Base-by-base conservation (phyloP, 2,329 filamentous ascomycete genomes). In the Pseudogymnoascus sp. region DNA sequence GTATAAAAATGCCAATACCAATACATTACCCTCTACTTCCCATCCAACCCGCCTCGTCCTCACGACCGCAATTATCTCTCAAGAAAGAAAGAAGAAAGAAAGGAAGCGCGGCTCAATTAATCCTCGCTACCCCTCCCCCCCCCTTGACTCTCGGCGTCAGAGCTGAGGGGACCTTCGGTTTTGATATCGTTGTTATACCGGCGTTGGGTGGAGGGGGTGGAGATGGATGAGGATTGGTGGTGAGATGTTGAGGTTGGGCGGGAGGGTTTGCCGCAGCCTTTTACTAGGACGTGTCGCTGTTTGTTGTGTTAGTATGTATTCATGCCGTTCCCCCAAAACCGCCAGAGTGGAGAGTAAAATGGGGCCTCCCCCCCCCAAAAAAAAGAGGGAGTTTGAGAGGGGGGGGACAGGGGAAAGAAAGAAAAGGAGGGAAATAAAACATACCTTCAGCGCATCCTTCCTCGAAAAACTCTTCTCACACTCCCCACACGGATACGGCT, bases 391-490 rank as follows among this genome's bases (percentile, higher is more conserved):
- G n/a, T n/a, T n/a, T n/a, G n/a, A n/a, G n/a, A n/a, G n/a, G n/a
- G n/a, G n/a, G n/a, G n/a, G n/a, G n/a, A n/a, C n/a, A n/a, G n/a
- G n/a, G n/a, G n/a, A n/a, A n/a, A n/a, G n/a, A n/a, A n/a, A n/a
- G n/a, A n/a, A n/a, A 23, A 10, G 29, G 29, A 6, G 29, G 29
- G 6, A 8, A 31, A 31, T 7, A 68, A 63, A 69, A 78, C 85
- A 71, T 79, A 97, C 95, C 90, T 97, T 97, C 31, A 99, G 80
- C 8, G 95, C 95, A 76, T 97, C 95, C 74, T 97, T 97, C 65
- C 95, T 83, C 2, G 93, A 97, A 72, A 99, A 99, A 73, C 90
- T 95, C 83, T 97, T 97, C 66, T 96, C 92, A 74, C 95, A 99
- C 71, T 89, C 88, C 5, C 80, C 85, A 74, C 95, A 99, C 0